phyloP scores from a whole-genome alignment of 257 asterid species.

The Catharanthus roseus region DNA sequence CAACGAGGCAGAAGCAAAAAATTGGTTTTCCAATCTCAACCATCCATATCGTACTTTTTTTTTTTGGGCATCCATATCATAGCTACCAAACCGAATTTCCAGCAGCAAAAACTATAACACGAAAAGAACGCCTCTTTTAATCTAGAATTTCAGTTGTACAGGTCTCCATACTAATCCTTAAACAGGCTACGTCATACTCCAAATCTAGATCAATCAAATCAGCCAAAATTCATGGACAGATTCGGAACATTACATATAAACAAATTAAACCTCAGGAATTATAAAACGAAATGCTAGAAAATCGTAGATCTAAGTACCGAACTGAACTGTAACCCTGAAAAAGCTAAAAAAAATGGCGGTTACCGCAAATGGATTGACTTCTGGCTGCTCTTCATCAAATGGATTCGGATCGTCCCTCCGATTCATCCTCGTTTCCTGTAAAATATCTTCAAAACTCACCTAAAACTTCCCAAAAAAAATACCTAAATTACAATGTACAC shows the following conservation, averaged over 20 bases:
- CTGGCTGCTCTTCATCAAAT: constrained; percentile 85
- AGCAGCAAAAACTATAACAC: background rate
- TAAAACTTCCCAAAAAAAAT: too few species aligned
- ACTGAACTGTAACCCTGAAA: background rate
- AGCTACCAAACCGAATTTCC: background rate
- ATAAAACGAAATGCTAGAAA: background rate
- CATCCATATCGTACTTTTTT: background rate
- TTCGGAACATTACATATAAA: background rate
- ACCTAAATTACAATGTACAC: background rate
- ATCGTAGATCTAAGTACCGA: constrained; percentile 19
- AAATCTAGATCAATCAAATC: constrained; percentile 19
- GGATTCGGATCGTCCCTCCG: constrained; percentile 92
- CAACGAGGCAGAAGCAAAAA: background rate
- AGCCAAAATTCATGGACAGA: constrained; percentile 3
- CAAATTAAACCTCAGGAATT: background rate
- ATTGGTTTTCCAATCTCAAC: background rate
- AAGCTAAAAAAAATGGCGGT: constrained; percentile 23
- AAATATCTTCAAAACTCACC: background rate
- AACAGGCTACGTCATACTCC: background rate
- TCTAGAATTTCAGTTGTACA: constrained; percentile 4
- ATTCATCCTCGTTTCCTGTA: constrained; percentile 39
- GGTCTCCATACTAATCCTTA: background rate
- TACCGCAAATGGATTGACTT: constrained; percentile 99
- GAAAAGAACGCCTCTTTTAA: background rate
- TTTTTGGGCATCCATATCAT: background rate